Evolutionary conservation across 1,139 yeast species (phyloP).

Genomic region (Candida neerlandica): DNA sequence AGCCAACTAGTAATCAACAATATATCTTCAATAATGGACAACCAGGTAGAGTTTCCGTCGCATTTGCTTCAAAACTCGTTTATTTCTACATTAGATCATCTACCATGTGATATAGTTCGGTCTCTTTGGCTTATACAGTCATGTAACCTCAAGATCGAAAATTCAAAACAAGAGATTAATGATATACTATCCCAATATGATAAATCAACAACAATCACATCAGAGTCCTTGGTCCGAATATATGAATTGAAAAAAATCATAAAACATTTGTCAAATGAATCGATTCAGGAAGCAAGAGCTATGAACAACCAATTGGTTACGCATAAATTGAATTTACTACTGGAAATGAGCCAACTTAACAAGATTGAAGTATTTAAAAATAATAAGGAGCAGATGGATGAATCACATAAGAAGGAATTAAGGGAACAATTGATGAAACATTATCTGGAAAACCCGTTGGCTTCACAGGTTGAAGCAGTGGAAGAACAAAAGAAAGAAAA

Average conservation of each 20-base stretch:
- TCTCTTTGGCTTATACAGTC: constrained; percentile 50
- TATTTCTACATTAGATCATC: constrained; percentile 48
- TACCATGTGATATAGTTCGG: constrained; percentile 49
- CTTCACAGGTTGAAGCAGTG: constrained; percentile 44
- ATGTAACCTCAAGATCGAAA: constrained; percentile 34
- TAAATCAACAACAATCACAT: constrained; percentile 1
- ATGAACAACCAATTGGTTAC: constrained; percentile 37
- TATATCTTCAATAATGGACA: constrained; percentile 3
- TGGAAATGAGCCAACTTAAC: constrained; percentile 35
- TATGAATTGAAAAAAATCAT: constrained; percentile 14
- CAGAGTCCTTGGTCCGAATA: constrained; percentile 5
- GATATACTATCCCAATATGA: constrained; percentile 16
- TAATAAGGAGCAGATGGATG: constrained; percentile 20
- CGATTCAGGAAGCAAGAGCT: constrained; percentile 37
- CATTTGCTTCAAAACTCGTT: constrained; percentile 33
- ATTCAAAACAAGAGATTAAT: constrained; percentile 23
- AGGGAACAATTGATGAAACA: constrained; percentile 37
- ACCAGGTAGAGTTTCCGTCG: constrained; percentile 9
- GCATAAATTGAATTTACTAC: constrained; percentile 32
- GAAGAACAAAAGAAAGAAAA: constrained; percentile 30
- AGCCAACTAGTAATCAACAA: not conserved
- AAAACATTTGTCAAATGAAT: constrained; percentile 24
- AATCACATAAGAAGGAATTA: constrained; percentile 16
- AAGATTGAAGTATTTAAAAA: constrained; percentile 14
- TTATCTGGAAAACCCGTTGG: constrained; percentile 38